Base-by-base conservation (phyloP, 305 asterid genomes). In the Fraxinus baroniana region DNA sequence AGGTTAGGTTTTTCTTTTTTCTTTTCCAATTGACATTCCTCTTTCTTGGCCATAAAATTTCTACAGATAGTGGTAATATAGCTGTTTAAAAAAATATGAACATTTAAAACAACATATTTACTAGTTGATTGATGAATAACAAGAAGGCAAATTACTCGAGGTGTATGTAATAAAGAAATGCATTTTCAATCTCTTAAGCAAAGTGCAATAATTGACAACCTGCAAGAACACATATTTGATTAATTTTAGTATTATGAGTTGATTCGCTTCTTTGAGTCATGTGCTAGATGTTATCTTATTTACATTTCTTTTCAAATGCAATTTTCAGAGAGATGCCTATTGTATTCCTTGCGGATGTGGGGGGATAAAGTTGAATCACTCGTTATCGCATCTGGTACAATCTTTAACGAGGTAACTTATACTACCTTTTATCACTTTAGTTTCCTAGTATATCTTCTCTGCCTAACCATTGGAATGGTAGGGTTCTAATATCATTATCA, bases 291-390 rank as follows among this genome's bases (percentile, higher is more conserved):
- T 73, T 39, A 39, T 68, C 64, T 68, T 60, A 57, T 39, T 36
- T 33, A 18, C 36, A 55, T 80, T 83, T 79, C 74, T 83, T 80
- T 36, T 57, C 62, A 70, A 49, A n/a, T 37, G 71, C 35, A 28
- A 78, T 71, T 78, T 49, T 15, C 84, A 95, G 98, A 92, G 87
- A 95, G 87, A 86, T 94, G 97, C 87, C 91, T 95, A 46, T 83
- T 95, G 91, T 95, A 94, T 90, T 90, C 98, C 81, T 93, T 95
- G 99, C 88, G 90, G 84, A 93, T 94, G 88, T 91, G 90, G 81
- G 98, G 98, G 62, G 76, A 89, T 77, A 89, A 90, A 79, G 89
- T 90, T 86, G 93, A 90, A 78, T 85, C 92, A 81, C 94, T 95
- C 85, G 86, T 49, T 4, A 82, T 95, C 81, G 99, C 99, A 82